Evolutionary conservation across 1,284 basidiomycete species (phyloP), one percentile per base, ranked within the genome.

Genomic region (Bondarzewia mesenterica): DNA sequence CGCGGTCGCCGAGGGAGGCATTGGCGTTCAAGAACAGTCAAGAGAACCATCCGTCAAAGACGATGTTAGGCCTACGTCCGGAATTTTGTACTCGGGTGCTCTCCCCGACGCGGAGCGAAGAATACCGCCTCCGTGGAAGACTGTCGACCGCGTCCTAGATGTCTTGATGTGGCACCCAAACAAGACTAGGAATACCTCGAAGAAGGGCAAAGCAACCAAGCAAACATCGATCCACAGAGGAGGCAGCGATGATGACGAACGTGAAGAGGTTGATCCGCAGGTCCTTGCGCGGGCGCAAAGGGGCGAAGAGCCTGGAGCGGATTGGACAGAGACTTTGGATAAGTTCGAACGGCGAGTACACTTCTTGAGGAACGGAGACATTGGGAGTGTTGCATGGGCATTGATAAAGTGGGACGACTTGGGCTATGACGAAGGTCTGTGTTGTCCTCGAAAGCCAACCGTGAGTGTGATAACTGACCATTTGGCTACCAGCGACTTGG

Each of bases 341-440:
- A 18, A 40, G 38, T 40, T 40, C 38, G 38, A 16, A 22, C 14
- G 38, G 20, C 38, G 57, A 63, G 68, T 6, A 49, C 66, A 25
- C 59, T 61, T 18, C 65, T 92, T n/a, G 63, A 61, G 5, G 62
- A 68, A n/a, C n/a, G n/a, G n/a, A 42, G 65, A 75, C 2, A 74
- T 80, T 16, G 68, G 78, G 22, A 64, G 74, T 38, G 77, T 92
- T 29, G 71, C 82, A n/a, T 89, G 85, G 82, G 76, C 74, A 7
- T 88, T 89, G 60, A 74, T 91, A 56, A 97, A 96, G 65, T 97
- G 93, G 91, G 74, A 84, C 32, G 92, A 94, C 56, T 71, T 95
- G 39, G 82, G 85, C 23, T 96, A 97, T 55, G 89, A 93, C 27
- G 83, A 93, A 69, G 82, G 91, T 91, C 49, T 5, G 10, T 40